Conservation (phyloP, 441 rosid genomes). For the Arabidopsis hybrid region DNA sequence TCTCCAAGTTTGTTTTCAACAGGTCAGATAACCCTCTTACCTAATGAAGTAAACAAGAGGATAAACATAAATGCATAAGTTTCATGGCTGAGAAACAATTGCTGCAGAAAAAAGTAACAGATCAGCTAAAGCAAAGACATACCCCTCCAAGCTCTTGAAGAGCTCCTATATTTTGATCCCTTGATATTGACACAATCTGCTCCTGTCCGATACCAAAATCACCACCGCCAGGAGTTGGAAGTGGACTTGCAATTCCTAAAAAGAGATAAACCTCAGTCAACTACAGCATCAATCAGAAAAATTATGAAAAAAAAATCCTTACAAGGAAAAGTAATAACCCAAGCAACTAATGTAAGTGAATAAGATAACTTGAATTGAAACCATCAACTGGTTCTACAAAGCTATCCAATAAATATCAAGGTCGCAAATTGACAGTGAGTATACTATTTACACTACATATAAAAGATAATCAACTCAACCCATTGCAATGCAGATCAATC, state of each 20-base stretch:
- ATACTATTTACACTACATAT: background rate
- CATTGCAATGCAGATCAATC: constrained; percentile 22
- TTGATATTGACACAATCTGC: constrained; percentile 74
- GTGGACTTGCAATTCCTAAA: constrained; percentile 52
- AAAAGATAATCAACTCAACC: background rate
- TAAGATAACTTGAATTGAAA: constrained; percentile 18
- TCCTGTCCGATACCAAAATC: constrained; percentile 77
- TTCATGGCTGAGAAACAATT: constrained; percentile 31
- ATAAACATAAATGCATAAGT: constrained; percentile 24
- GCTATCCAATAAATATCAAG: constrained; percentile 1
- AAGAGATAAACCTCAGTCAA: constrained; percentile 40
- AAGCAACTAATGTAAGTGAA: constrained; percentile 7
- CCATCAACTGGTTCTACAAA: constrained; percentile 17
- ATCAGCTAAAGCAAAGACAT: constrained; percentile 44
- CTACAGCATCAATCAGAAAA: constrained; percentile 18
- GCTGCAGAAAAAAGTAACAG: background rate
- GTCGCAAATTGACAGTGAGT: background rate
- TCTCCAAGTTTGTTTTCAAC: constrained; percentile 78
- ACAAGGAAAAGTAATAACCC: background rate
- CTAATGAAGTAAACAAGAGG: constrained; percentile 50
- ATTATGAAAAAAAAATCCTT: background rate
- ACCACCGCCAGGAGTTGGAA: constrained; percentile 51
- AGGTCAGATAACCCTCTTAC: constrained; percentile 69
- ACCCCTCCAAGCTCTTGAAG: constrained; percentile 84
- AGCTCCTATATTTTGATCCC: constrained; percentile 69